Conservation (phyloP, 495 filamentous ascomycete genomes). For the Neurospora sp. region DNA sequence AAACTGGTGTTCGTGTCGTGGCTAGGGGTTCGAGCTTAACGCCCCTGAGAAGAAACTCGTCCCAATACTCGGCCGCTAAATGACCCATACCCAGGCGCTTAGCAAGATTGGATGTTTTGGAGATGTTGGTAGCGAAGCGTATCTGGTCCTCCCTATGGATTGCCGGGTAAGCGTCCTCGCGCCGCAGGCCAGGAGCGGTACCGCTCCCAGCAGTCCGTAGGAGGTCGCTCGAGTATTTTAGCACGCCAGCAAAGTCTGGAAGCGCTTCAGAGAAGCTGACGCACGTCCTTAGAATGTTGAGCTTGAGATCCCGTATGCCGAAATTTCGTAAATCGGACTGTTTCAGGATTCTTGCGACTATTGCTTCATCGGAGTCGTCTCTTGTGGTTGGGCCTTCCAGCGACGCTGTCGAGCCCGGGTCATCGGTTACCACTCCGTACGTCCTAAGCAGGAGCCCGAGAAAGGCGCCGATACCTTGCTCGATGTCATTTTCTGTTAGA, state of each 20-base stretch:
- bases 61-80: constrained; percentile 84
- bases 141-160: constrained; percentile 77
- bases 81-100: constrained; percentile 58
- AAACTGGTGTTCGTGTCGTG: constrained; percentile 46
- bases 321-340: constrained; percentile 47
- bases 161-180: constrained; percentile 49
- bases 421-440: constrained; percentile 39
- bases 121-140: constrained; percentile 69
- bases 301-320: constrained; percentile 62
- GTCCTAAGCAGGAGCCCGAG: constrained; percentile 36
- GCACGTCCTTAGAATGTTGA: constrained; percentile 72
- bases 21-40: constrained; percentile 52
- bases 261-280: constrained; percentile 89
- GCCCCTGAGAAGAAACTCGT: constrained; percentile 83
- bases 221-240: constrained; percentile 75
- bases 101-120: constrained; percentile 66
- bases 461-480: constrained; percentile 53
- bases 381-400: constrained; percentile 4
- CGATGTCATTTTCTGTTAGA: constrained; percentile 63
- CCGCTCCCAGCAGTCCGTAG: constrained; percentile 73
- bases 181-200: constrained; percentile 56
- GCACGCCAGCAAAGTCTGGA: constrained; percentile 79
- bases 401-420: constrained; percentile 6
- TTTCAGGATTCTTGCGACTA: constrained; percentile 39
- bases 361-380: constrained; percentile 37